phyloP scores from a whole-genome alignment of 83 land plant species.

The Diphasiastrum complanatum region DNA sequence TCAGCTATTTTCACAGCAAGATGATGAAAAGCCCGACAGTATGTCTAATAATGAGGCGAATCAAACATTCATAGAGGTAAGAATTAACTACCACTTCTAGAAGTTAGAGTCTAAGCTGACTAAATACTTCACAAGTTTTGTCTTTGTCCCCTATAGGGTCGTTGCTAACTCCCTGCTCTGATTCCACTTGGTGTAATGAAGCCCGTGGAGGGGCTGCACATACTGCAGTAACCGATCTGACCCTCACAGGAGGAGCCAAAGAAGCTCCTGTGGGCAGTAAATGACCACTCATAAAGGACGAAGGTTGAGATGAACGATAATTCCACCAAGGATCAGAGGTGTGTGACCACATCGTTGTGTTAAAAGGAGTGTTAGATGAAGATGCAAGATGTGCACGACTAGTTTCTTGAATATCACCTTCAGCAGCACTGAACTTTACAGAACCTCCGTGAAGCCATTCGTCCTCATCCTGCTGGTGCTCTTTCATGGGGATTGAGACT shows the following conservation, averaged over 20 bases:
- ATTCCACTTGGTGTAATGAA: conserved; percentile 16
- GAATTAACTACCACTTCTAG: too few species aligned
- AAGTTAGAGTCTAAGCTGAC: too few species aligned
- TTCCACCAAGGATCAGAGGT: conserved; percentile 21
- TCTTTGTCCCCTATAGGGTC: conserved; percentile 19
- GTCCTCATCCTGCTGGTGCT: conserved; percentile 39
- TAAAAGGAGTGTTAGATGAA: conserved; percentile 12
- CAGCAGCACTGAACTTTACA: conserved; percentile 5
- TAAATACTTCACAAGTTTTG: conserved; percentile 30
- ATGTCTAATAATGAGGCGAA: too few species aligned
- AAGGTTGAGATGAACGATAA: conserved; percentile 2
- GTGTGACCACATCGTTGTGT: conserved; percentile 22
- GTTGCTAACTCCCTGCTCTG: conserved; percentile 2
- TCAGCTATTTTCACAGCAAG: too few species aligned
- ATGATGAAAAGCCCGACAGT: too few species aligned
- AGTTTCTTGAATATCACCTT: background rate
- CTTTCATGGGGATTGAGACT: conserved; percentile 22
- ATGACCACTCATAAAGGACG: conserved; percentile 7
- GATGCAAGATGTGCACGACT: conserved; percentile 12
- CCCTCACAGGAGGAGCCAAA: conserved; percentile 30
- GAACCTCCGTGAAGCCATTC: conserved; percentile 39
- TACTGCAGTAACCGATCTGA: conserved; percentile 28
- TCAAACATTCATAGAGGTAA: too few species aligned
- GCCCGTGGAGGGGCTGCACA: conserved; percentile 35
- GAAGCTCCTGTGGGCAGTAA: conserved; percentile 6